These are phyloP conservation scores for Claviceps fusiformis DNA, from an alignment of 2,329 filamentous ascomycete genomes.

Conservation along the genomic window DNA sequence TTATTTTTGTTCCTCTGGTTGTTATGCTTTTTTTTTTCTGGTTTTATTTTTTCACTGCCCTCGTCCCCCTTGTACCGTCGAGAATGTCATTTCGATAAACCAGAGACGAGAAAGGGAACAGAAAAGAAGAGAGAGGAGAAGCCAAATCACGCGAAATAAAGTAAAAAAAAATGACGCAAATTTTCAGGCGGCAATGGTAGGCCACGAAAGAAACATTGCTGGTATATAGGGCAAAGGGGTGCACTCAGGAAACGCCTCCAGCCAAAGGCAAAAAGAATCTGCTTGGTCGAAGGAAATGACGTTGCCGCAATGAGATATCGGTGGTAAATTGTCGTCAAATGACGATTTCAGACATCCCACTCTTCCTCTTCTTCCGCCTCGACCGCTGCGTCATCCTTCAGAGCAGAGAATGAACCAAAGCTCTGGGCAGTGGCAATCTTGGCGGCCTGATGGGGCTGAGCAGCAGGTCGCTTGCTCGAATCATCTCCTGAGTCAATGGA, in stretches of 20 bases:
- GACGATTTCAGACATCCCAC: constrained; percentile 33
- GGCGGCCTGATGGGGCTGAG: constrained; percentile 19
- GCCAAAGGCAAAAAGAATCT: neutral
- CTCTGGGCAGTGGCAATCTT: constrained; percentile 21
- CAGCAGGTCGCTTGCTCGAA: constrained; percentile 14
- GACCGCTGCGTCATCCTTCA: constrained; percentile 27
- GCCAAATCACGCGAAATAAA: neutral
- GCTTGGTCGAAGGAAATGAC: neutral
- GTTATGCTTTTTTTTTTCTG: neutral
- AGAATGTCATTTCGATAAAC: neutral
- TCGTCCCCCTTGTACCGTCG: neutral
- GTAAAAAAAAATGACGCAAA: neutral
- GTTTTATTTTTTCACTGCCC: neutral
- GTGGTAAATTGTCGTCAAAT: neutral
- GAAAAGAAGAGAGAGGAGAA: neutral
- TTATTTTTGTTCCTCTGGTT: neutral
- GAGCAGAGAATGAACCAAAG: constrained; percentile 36
- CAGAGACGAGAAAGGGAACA: neutral
- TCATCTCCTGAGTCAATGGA: constrained; percentile 23
- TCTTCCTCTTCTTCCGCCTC: constrained; percentile 35
- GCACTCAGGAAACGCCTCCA: neutral
- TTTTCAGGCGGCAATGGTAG: neutral
- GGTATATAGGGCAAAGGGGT: constrained; percentile 1
- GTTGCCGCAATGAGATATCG: neutral
- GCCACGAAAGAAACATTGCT: neutral